Evolutionary conservation across 2,329 filamentous ascomycete genomes (phyloP), one percentile per base, ranked within the genome.

Genomic region (Aureobasidium sp.): DNA sequence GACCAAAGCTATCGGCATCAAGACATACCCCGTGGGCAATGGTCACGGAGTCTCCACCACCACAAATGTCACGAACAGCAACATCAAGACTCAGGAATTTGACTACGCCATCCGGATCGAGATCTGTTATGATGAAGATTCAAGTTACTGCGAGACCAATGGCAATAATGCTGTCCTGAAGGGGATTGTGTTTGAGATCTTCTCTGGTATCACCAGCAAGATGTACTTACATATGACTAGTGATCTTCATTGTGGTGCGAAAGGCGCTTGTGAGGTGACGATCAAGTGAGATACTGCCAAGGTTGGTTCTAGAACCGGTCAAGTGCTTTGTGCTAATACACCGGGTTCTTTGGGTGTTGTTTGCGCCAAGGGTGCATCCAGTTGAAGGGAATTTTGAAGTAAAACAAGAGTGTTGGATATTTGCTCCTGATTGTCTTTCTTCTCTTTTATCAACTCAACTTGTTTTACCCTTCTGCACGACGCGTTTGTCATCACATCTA

Each of bases 91-190:
- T 6, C 63, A 72, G 1, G 68, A 69, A 13, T 73, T 69, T 59
- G 75, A 76, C 58, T 78, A 78, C 62, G 76, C 74, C 4, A 70
- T 77, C 63, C 75, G 77, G 62, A 75, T 79, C n/a, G 73, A 77
- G 64, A 77, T 71, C 59, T 78, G 75, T 61, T 79, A 77, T 61
- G 69, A 68, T 21, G 71, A 72, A 25, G 68, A 73, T 21, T 67
- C 60, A 0, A 61, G 61, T 9, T 76, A 77, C 57, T 78, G 76
- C 61, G 62, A 66, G 1, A 61, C 67, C 0, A 65, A 73, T 54
- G 73, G 74, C 2, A 71, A 71, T 5, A 69, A 68, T 35, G 73
- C 74, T 1, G 61, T 66, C 2, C 61, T 77, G 33, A 70, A 67
- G 0, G 74, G 64, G 15, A 68, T 77, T 4, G 64, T 70, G 4